These are phyloP conservation scores for Thelephora terrestris DNA, from an alignment of 1,284 basidiomycete genomes.

Conservation along the genomic window DNA sequence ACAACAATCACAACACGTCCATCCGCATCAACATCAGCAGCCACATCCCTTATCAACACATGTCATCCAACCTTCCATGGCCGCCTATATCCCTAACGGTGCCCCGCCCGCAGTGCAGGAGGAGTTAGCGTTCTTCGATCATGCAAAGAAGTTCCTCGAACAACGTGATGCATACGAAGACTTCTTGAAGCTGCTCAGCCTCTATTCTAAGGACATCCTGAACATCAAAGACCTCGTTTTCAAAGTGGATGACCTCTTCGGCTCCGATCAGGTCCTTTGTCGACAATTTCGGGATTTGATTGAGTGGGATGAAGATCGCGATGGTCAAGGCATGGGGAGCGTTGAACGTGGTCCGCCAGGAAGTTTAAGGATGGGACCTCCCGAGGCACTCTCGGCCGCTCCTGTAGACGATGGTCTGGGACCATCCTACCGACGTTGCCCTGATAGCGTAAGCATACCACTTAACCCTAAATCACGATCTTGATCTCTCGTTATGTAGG, in stretches of 20 bases:
- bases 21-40: not conserved
- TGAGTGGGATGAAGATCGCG: conserved; percentile 56
- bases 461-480: conserved; percentile 5
- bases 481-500: conserved; percentile 36
- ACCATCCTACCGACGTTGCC: conserved; percentile 89
- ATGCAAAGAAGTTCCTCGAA: conserved; percentile 73
- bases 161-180: conserved; percentile 71
- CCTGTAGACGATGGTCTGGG: conserved; percentile 68
- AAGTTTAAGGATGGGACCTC: conserved; percentile 58
- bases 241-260: conserved; percentile 62
- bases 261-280: conserved; percentile 76
- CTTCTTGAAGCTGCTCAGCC: conserved; percentile 74
- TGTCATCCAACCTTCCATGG: conserved; percentile 8
- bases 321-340: conserved; percentile 31
- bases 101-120: conserved; percentile 54
- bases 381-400: conserved; percentile 57
- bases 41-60: conserved; percentile 6
- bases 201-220: conserved; percentile 84
- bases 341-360: conserved; percentile 70
- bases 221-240: conserved; percentile 79
- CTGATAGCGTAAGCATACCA: conserved; percentile 60
- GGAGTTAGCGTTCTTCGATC: conserved; percentile 91
- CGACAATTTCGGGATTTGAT: conserved; percentile 83
- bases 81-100: conserved; percentile 10
- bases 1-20: conserved; percentile 5